Evolutionary conservation across 2,329 filamentous ascomycete species (phyloP), one percentile per base, ranked within the genome.

Genomic region (Aspergillus transmontanensis): DNA sequence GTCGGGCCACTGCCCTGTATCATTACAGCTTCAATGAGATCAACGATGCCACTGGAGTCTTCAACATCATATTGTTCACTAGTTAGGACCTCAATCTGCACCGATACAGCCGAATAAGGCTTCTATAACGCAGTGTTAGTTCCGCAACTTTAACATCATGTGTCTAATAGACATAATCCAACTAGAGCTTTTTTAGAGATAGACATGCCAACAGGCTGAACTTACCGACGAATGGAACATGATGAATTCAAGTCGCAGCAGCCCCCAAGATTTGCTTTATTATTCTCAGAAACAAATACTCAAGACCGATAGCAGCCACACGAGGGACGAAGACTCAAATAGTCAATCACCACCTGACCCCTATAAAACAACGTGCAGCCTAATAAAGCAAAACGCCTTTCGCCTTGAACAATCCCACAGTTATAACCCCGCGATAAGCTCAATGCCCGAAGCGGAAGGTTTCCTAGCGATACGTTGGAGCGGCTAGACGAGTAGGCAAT

Each of bases 71-170:
- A 96, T 66, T 90, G 84, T 79, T 97, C 94, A 73, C 92, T 90
- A 1, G 94, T 98, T 71, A 98, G 86, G 64, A 90, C 90, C 79
- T 98, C 95, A 72, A 99, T 87, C 67, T 92, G 92, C 60, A 97
- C 94, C 41, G 94, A 97, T 66, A 99, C 90, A 48, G 95, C 93
- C 74, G 95, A 93, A 78, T 93, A 98, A 3, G 94, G 94, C 78
- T 95, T 95, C 82, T 94, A 61, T 60, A 45, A 21, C 43, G 55
- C 6, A 5, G 32, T 7, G 58, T 60, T 23, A 61, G 28, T 60
- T 19, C 46, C n/a, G 12, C 36, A 39, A n/a, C 14, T 5, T 43
- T 34, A 53, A 28, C 4, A 6, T 21, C 30, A 14, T n/a, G 7
- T n/a, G 19, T n/a, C 39, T 19, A 41, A 9, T 41, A n/a, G 39